Conservation (phyloP, 768 basidiomycete genomes). For the Suillus ampliporus region DNA sequence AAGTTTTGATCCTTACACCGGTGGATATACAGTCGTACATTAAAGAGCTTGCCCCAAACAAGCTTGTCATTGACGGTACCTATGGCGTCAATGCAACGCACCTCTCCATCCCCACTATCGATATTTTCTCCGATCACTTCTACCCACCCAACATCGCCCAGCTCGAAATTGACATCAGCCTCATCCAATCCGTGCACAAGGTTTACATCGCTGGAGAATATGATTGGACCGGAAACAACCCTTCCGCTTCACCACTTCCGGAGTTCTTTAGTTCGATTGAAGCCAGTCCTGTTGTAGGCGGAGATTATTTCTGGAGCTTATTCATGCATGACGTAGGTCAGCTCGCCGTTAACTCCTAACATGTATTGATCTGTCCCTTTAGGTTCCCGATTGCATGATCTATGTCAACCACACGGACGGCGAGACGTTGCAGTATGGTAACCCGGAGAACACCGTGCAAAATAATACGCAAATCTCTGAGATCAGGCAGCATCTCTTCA, state of each 20-base stretch:
- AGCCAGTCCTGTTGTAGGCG: slow-evolving; percentile 17
- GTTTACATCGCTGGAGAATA: slow-evolving; percentile 34
- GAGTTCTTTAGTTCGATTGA: slow-evolving; percentile 18
- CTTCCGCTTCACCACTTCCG: slow-evolving; percentile 20
- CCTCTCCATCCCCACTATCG: slow-evolving; percentile 11
- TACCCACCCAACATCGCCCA: slow-evolving; percentile 25
- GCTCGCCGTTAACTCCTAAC: background rate
- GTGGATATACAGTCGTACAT: slow-evolving; percentile 17
- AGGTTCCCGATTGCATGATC: slow-evolving; percentile 17
- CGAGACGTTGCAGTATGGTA: slow-evolving; percentile 12
- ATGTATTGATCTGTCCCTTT: background rate
- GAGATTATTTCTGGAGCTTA: slow-evolving; percentile 33
- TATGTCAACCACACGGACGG: slow-evolving; percentile 16
- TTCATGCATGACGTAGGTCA: slow-evolving; percentile 30
- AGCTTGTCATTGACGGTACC: slow-evolving; percentile 25
- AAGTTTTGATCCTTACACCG: slow-evolving; percentile 4
- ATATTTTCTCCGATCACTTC: slow-evolving; percentile 14
- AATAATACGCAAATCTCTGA: slow-evolving; percentile 6
- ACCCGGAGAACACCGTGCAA: slow-evolving; percentile 12
- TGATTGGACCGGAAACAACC: slow-evolving; percentile 28
- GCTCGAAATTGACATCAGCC: slow-evolving; percentile 16
- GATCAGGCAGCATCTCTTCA: slow-evolving; percentile 14
- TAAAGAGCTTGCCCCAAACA: slow-evolving; percentile 32
- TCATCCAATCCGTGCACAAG: slow-evolving; percentile 16
- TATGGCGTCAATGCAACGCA: background rate